Conservation (phyloP, 2,329 filamentous ascomycete species). For the Apiospora marii region DNA sequence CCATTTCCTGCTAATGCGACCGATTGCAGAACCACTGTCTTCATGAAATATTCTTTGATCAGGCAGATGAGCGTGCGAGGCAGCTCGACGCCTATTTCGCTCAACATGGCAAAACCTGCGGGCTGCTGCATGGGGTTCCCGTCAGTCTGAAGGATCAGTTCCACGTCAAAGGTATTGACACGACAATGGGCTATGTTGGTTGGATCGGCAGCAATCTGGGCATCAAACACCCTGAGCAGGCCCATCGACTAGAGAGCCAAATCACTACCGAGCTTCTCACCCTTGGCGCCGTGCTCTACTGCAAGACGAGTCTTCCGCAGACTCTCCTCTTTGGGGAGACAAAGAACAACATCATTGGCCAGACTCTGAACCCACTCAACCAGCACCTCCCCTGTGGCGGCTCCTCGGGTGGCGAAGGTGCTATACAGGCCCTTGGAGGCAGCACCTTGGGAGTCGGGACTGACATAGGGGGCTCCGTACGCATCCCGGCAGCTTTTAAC, state of each 20-base stretch:
- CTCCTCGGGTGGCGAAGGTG: background rate
- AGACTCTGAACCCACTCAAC: background rate
- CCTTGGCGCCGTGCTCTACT: background rate
- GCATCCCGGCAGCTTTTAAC: constrained; percentile 56
- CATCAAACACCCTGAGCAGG: background rate
- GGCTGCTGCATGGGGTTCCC: constrained; percentile 35
- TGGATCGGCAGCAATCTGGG: background rate
- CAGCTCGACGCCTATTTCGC: background rate
- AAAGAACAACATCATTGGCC: background rate
- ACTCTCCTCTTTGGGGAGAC: background rate
- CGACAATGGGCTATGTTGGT: constrained; percentile 30
- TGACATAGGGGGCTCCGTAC: constrained; percentile 59
- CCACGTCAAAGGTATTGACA: constrained; percentile 34
- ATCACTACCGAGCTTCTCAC: background rate
- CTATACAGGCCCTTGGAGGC: background rate
- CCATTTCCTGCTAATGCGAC: background rate
- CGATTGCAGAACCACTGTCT: background rate
- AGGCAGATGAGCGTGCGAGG: background rate
- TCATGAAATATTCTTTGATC: background rate
- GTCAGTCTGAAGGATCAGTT: constrained; percentile 39
- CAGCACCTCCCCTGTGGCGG: background rate
- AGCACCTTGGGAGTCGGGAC: constrained; percentile 55
- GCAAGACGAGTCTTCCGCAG: background rate
- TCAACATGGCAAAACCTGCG: background rate
- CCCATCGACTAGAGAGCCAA: background rate